These are phyloP conservation scores for Boletus semigastroideus DNA, from an alignment of 1,284 basidiomycete genomes.

Conservation along the genomic window DNA sequence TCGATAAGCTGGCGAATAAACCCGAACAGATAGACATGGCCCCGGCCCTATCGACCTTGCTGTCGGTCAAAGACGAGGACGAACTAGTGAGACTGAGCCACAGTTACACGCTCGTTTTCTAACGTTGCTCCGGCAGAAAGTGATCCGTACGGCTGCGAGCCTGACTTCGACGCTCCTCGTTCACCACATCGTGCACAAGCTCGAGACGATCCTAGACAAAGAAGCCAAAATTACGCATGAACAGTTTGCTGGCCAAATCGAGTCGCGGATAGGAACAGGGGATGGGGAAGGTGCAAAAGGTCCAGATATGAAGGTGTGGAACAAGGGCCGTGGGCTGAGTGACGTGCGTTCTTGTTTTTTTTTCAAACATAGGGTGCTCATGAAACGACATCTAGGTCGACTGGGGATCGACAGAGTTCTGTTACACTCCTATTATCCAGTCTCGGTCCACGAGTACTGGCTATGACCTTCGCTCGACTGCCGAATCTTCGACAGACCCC, in stretches of 20 bases:
- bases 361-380: slow-evolving; percentile 4
- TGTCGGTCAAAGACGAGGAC: slow-evolving; percentile 89
- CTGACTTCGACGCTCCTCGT: slow-evolving; percentile 86
- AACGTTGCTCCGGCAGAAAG: slow-evolving; percentile 55
- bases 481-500: slow-evolving; percentile 80
- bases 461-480: slow-evolving; percentile 88
- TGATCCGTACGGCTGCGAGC: slow-evolving; percentile 69
- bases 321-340: slow-evolving; percentile 70
- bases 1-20: slow-evolving; percentile 51
- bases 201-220: slow-evolving; percentile 89
- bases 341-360: slow-evolving; percentile 42
- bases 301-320: slow-evolving; percentile 89
- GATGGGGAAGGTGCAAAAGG: slow-evolving; percentile 74
- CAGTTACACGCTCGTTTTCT: slow-evolving; percentile 1
- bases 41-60: slow-evolving; percentile 71
- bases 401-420: slow-evolving; percentile 87
- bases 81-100: slow-evolving; percentile 68
- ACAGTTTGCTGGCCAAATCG: slow-evolving; percentile 79
- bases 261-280: slow-evolving; percentile 83
- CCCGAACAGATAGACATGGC: slow-evolving; percentile 82
- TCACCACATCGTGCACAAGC: slow-evolving; percentile 84
- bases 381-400: slow-evolving; percentile 60
- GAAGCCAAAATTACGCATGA: slow-evolving; percentile 91
- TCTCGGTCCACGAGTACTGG: slow-evolving; percentile 80
- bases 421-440: slow-evolving; percentile 94